Conservation (phyloP, 345 rosid species). For the Eucalyptus curtisii region DNA sequence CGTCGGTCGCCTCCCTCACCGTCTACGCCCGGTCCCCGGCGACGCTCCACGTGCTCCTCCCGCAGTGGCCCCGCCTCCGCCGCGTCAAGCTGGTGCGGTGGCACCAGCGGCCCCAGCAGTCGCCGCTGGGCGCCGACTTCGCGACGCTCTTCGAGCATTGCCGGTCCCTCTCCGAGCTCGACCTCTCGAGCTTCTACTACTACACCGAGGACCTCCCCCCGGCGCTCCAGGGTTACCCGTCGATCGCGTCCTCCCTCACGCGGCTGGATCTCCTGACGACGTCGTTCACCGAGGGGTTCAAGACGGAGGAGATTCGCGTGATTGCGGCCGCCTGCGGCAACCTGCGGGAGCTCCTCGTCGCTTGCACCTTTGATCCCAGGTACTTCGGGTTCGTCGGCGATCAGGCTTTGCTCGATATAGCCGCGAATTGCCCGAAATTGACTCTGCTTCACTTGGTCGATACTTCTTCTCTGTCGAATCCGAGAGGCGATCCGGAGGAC, state of each 20-base stretch:
- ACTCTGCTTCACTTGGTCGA: conserved; percentile 60
- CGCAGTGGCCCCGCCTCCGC: conserved; percentile 52
- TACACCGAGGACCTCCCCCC: conserved; percentile 93
- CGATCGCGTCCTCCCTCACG: conserved; percentile 24
- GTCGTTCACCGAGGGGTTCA: conserved; percentile 65
- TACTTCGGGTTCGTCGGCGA: conserved; percentile 68
- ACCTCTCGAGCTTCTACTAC: conserved; percentile 70
- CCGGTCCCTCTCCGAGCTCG: conserved; percentile 24
- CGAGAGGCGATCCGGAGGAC: conserved; percentile 27
- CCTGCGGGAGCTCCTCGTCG: conserved; percentile 40
- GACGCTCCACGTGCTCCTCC: conserved; percentile 39
- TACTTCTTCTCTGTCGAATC: conserved; percentile 22
- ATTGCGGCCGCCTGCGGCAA: conserved; percentile 55
- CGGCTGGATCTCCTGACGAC: conserved; percentile 57
- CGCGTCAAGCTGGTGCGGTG: conserved; percentile 69
- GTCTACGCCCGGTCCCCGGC: conserved; percentile 50
- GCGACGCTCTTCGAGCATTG: conserved; percentile 39
- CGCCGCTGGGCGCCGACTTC: conserved; percentile 45
- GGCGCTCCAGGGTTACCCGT: conserved; percentile 38
- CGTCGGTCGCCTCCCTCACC: conserved; percentile 24
- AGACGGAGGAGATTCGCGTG: conserved; percentile 46
- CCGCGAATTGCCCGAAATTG: conserved; percentile 48
- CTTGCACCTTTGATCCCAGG: conserved; percentile 70
- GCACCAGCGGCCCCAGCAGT: conserved; percentile 54
- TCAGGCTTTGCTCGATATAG: conserved; percentile 50